phyloP scores from a whole-genome alignment of 306 rosid genomes.

The Pueraria montana region DNA sequence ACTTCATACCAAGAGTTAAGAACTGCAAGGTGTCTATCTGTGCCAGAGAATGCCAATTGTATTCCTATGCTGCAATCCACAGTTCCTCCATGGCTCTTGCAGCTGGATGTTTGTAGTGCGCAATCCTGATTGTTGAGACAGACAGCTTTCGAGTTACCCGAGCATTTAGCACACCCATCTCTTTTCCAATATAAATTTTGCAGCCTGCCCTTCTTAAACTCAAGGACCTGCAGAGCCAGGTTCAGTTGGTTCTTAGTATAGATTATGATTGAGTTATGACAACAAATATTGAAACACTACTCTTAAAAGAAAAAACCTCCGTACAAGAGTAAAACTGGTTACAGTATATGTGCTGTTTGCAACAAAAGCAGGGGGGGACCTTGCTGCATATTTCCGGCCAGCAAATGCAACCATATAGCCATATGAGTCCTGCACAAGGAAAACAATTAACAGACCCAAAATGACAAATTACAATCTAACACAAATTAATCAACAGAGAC shows the following conservation, averaged over 20 bases:
- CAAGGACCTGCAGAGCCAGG: slow-evolving; percentile 71
- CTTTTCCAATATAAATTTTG: slow-evolving; percentile 88
- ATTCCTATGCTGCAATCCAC: slow-evolving; percentile 93
- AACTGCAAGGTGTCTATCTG: slow-evolving; percentile 83
- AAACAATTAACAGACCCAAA: slow-evolving; percentile 34
- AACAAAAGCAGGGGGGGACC: slow-evolving; percentile 78
- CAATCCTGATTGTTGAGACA: slow-evolving; percentile 90
- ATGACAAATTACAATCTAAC: slow-evolving; percentile 12
- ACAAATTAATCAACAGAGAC: neutral
- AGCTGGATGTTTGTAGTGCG: slow-evolving; percentile 70
- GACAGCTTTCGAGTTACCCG: slow-evolving; percentile 65
- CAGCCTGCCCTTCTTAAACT: slow-evolving; percentile 89
- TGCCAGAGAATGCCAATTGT: slow-evolving; percentile 94
- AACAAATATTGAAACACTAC: slow-evolving; percentile 13
- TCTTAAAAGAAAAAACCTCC: slow-evolving; percentile 14
- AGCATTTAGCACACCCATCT: slow-evolving; percentile 81
- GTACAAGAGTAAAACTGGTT: slow-evolving; percentile 95
- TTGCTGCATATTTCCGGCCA: slow-evolving; percentile 87
- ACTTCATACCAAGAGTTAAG: slow-evolving; percentile 99
- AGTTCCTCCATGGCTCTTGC: slow-evolving; percentile 74
- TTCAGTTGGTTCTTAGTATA: slow-evolving; percentile 28
- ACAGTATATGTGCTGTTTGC: slow-evolving; percentile 71
- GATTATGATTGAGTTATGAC: slow-evolving; percentile 1
- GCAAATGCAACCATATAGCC: slow-evolving; percentile 96
- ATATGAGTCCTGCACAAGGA: slow-evolving; percentile 62